Evolutionary conservation across 768 basidiomycete genomes (phyloP), one percentile per base, ranked within the genome.

Genomic region (Agaricus sinodeliciosus): DNA sequence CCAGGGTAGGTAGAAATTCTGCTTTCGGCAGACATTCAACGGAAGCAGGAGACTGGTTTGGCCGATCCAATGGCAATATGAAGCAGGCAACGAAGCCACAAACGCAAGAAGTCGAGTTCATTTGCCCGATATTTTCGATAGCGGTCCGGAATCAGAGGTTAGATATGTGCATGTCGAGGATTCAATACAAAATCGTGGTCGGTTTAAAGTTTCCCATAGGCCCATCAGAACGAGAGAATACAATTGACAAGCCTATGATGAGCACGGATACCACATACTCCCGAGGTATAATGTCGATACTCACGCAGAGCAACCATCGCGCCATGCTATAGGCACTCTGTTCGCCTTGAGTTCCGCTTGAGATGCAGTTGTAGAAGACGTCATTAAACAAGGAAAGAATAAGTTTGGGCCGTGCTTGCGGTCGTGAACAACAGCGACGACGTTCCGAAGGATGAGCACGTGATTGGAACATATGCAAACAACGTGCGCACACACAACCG

Each of bases 301-400:
- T 63, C 66, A 94, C 92, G 90, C 82, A 56, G 93, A 96, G 66
- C 93, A 94, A 58, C 83, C 79, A 69, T 96, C 93, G 66, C 93
- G 78, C 87, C 90, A 94, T 7, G 76, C 85, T 12, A 94, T 56
- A 13, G 93, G 93, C 25, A 94, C 80, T 55, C 70, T 74, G 57
- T 85, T 72, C 4, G 76, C 75, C 70, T 90, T 90, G 67, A 93
- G 78, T 64, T 93, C 87, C 55, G 76, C 72, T 65, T 92, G 90
- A 22, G 92, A 91, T 48, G 93, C 92, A 35, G 85, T 85, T 40
- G 82, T 83, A 56, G 85, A 73, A 44, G 85, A 81, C 55, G 85
- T 71, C 87, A 90, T 90, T 53, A 8, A 18, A 6, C 16, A 15
- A 3, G 9, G 9, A 22, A 35, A 18, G 3, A 22, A 25, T n/a